A percentile compares a stretch with the other conserved stretches of the same genome.
Conservation (phyloP, 768 basidiomycete species). For the Suillus weaverae region DNA sequence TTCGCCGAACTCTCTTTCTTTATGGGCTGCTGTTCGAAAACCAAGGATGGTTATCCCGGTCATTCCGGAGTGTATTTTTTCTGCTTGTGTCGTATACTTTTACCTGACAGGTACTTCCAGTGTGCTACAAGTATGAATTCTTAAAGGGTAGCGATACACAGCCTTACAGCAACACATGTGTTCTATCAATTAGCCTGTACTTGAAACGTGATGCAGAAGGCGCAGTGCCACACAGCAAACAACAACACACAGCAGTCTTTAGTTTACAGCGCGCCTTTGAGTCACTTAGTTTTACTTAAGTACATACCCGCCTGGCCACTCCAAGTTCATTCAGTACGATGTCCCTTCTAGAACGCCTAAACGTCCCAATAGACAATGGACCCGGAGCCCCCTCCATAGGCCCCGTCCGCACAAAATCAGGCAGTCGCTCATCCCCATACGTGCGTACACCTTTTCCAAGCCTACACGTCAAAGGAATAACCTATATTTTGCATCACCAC, state of each 20-base stretch:
- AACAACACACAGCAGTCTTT: conserved; percentile 20
- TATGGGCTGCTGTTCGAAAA: no score
- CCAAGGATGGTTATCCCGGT: background rate
- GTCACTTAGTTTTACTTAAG: no score
- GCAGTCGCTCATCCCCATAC: conserved; percentile 33
- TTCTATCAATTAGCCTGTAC: background rate
- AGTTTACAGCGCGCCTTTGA: background rate
- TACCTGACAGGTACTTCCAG: background rate
- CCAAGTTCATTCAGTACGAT: no score
- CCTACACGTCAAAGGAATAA: conserved; percentile 9
- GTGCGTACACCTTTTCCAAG: conserved; percentile 32
- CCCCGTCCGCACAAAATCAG: conserved; percentile 32
- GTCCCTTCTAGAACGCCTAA: conserved; percentile 31
- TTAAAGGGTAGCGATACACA: no score
- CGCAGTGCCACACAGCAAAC: conserved; percentile 29
- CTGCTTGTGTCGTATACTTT: background rate
- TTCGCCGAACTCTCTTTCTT: no score
- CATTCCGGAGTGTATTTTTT: no score
- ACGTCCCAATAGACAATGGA: conserved; percentile 24
- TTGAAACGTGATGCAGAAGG: background rate
- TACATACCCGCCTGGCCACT: no score
- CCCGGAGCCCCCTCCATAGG: conserved; percentile 13
- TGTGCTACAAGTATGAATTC: no score
- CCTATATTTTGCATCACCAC: no score
- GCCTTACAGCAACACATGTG: background rate